Evolutionary conservation across 352 stramenopile species (phyloP), one percentile per base, ranked within the genome.

Genomic region (Phytophthora sp.): DNA sequence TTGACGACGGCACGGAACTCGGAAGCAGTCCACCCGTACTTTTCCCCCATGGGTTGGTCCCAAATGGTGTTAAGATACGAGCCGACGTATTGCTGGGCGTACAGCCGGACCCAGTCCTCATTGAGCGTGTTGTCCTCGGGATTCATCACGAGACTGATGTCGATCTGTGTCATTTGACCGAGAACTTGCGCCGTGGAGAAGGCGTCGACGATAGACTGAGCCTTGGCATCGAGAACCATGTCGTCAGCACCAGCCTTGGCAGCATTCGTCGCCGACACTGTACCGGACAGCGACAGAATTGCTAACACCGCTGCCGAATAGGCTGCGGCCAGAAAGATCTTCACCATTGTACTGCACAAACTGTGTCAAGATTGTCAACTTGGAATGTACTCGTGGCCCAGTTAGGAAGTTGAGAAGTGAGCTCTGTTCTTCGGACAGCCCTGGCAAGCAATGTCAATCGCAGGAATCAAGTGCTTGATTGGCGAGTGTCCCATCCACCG

Each of bases 141-240:
- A 38, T 82, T 74, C 13, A 96, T 63, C 8, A 97, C 71, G 1
- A 77, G 71, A 38, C 76, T 84, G 31, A 97, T 84, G 60, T 96
- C 89, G 20, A 97, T 72, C 69, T 97, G 91, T 12, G 87, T 90
- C 89, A 97, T 96, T 63, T 97, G 90, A 0, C 89, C 89, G 20
- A 98, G 65, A 53, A 88, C 77, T 30, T 89, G 30, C 5, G 35
- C 58, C 24, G 45, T 53, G 7, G 66, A 62, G 41, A 73, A 69
- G 4, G 30, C 18, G 20, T 68, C 66, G 16, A 73, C 66, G 9
- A 73, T 73, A n/a, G 44, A 26, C 27, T 73, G 58, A 31, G 66
- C 58, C 21, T 57, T 55, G 23, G 66, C 35, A 36, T 71, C 63
- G 24, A 53, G 29, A 15, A 33, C 46, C 1, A 18, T 42, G 20